Evolutionary conservation across 345 rosid species (phyloP), one percentile per base, ranked within the genome.

Genomic region (Brassica incana): DNA sequence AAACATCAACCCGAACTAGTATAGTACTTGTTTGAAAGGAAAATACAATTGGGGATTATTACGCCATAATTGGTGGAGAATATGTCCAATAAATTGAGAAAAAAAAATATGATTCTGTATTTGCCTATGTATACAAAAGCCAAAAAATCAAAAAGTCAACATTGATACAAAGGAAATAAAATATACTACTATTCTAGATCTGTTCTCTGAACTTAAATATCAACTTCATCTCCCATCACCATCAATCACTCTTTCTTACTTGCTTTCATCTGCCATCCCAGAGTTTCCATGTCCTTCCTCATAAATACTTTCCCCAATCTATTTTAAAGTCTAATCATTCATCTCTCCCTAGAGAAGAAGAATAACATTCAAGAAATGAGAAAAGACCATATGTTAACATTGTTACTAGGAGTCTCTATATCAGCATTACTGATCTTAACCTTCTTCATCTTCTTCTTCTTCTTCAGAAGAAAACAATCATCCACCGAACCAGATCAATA

Each of bases 341-440:
- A 36, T 33, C 8, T 60, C 12, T 16, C 32, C 65, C 18, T 54
- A 54, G 60, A 50, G 58, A 45, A 54, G 60, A 54, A 54, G 60
- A 54, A 27, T 27, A 54, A 54, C 23, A 11, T 15, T n/a, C 60
- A 54, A n/a, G 82, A 83, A 83, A 92, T 87, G 96, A 86, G 60
- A 56, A 80, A 75, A 72, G 10, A 80, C 83, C 91, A 85, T 50
- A 14, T 82, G 79, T 77, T 94, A 70, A 75, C 82, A 83, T 84
- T 88, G 56, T 72, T 90, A 38, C 88, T 89, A 0, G 86, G 82
- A 65, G 75, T 85, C 9, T 72, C 88, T 73, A 9, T 82, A 18
- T 77, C 87, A 67, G 65, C 82, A 61, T 29, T 90, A 60, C 73
- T 86, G 56, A 58, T 90, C 61, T 52, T 84, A 74, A 50, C 87